Percentiles rank a stretch among this genome's conserved stretches.
These are phyloP conservation scores for Letharia lupina DNA, from an alignment of 495 filamentous ascomycete species.

Conservation along the genomic window DNA sequence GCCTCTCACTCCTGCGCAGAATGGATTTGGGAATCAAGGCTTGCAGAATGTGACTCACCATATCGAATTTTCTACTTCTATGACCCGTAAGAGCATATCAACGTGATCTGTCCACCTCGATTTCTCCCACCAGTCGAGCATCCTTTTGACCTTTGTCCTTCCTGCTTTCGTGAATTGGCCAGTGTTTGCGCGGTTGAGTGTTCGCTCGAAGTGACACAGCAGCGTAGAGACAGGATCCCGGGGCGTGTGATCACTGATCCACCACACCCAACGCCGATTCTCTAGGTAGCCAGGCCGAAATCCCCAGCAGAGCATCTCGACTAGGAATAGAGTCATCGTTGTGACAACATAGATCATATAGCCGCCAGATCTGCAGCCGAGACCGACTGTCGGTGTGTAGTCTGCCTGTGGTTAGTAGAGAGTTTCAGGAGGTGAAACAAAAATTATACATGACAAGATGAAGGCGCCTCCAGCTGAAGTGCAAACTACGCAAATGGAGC, in stretches of 20 bases:
- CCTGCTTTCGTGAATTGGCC: background rate
- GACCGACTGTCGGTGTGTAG: conserved; percentile 26
- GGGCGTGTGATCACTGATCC: background rate
- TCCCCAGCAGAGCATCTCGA: conserved; percentile 36
- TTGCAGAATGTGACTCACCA: background rate
- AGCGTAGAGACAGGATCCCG: background rate
- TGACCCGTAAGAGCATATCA: background rate
- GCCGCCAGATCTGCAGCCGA: conserved; percentile 42
- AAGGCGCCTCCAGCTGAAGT: background rate
- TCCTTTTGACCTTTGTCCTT: background rate
- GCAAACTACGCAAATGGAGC: conserved; percentile 22
- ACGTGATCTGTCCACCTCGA: background rate
- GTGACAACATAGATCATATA: conserved; percentile 37
- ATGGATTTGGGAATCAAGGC: background rate
- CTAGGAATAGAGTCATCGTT: conserved; percentile 26
- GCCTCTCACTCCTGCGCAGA: background rate
- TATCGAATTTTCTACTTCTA: background rate
- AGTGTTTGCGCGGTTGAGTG: background rate
- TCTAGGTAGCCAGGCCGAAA: conserved; percentile 3
- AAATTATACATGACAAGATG: background rate
- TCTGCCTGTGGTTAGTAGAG: conserved; percentile 1
- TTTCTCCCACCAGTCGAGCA: background rate
- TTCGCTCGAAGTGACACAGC: background rate
- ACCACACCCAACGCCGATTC: background rate
- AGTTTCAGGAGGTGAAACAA: background rate